Percentiles rank a stretch among this genome's conserved stretches.
phyloP scores from a whole-genome alignment of 345 rosid species.

The Eucalyptus camaldulensis region DNA sequence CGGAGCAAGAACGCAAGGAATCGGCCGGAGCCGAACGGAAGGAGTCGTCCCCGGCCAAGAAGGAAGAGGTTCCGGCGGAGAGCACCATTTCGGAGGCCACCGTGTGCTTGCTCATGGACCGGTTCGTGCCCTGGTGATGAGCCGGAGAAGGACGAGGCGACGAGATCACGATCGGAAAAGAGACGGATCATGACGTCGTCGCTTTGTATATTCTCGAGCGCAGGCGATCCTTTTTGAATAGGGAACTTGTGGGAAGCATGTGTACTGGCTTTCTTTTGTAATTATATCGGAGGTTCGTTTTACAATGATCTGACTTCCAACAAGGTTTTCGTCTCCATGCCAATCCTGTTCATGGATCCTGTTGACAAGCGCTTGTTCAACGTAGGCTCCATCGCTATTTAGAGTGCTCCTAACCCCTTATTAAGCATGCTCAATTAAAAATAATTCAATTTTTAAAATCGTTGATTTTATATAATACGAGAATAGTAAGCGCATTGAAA shows the following conservation, averaged over 20 bases:
- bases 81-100: conserved; percentile 49
- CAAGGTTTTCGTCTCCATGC: too few species aligned
- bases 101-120: conserved; percentile 68
- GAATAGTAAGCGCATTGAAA: not conserved
- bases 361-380: too few species aligned
- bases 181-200: not conserved
- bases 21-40: not conserved
- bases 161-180: not conserved
- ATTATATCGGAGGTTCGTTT: not conserved
- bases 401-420: not conserved
- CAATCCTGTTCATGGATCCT: too few species aligned
- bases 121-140: conserved; percentile 66
- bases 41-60: not conserved
- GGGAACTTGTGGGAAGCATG: not conserved
- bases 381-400: too few species aligned
- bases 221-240: not conserved
- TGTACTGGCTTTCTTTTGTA: not conserved
- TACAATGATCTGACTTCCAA: not conserved
- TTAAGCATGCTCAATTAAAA: not conserved
- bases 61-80: conserved; percentile 5
- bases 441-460: not conserved
- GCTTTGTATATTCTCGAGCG: not conserved
- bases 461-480: rapidly evolving
- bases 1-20: not conserved
- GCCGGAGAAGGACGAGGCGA: not conserved